Conservation (phyloP, 2,329 filamentous ascomycete species). For the Talaromyces atroroseus region DNA sequence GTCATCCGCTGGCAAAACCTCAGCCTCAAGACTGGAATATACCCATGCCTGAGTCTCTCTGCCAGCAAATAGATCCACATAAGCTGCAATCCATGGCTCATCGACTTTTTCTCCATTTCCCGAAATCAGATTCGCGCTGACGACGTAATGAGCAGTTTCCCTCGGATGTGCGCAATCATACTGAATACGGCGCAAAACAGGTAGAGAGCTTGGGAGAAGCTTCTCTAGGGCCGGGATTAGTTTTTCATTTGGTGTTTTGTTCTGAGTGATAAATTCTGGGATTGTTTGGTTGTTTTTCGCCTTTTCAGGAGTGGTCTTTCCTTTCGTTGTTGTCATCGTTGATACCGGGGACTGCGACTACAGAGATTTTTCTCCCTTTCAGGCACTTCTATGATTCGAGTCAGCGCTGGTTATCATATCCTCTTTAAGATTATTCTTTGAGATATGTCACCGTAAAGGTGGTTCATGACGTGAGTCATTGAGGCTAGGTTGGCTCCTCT, state of each 20-base stretch:
- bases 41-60: slow-evolving; percentile 39
- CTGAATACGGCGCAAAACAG: slow-evolving; percentile 36
- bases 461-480: neutral
- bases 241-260: slow-evolving; percentile 7
- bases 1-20: slow-evolving; percentile 9
- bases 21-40: slow-evolving; percentile 37
- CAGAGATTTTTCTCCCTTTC: no score
- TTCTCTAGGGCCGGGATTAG: slow-evolving; percentile 26
- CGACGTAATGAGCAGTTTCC: slow-evolving; percentile 28
- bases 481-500: neutral
- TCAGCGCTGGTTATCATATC: no score
- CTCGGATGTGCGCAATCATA: slow-evolving; percentile 28
- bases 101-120: neutral
- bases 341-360: neutral
- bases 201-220: slow-evolving; percentile 34
- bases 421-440: neutral
- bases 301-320: neutral
- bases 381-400: no score
- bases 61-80: slow-evolving; percentile 35
- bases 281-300: neutral
- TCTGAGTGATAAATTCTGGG: slow-evolving; percentile 3
- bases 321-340: neutral
- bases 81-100: slow-evolving; percentile 35
- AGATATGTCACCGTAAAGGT: neutral
- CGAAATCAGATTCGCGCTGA: slow-evolving; percentile 19